Evolutionary conservation across 148 eudicot species (phyloP), one percentile per base, ranked within the genome.

Genomic region (Vaccinium vitisidaea): DNA sequence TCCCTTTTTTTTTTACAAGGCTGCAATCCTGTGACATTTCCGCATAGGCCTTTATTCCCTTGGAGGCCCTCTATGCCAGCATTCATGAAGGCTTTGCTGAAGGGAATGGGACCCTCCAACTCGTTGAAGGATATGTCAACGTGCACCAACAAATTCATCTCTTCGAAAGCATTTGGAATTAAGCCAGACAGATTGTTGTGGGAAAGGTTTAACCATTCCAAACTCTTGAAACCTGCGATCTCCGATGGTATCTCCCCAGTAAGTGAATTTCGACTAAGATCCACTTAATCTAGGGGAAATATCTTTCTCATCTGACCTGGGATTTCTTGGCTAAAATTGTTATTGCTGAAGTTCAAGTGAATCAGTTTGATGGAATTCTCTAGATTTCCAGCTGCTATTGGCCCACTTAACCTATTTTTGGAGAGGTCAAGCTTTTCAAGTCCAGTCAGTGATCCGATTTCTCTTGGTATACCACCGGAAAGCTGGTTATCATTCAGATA

Each of bases 71-170:
- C 15, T 16, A 84, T 16, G 18, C 88, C 27, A 25, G 88, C 85
- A 19, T 83, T 83, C 10, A 56, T 30, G 79, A 91, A 89, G 18
- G 84, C 88, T 12, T 65, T 78, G 83, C 77, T 85, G 14, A 69
- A 39, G 0, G 93, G 93, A 81, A 91, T 50, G 9, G 90, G 86
- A 36, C 91, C 91, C 21, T 86, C 83, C 30, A 88, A 87, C 32
- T 85, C 63, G 53, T 91, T 86, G 83, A 84, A 88, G 67, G 91
- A 90, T 36, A 90, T 53, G 65, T 90, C 84, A 32, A 88, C 8
- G 27, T 13, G 5, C 8, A 15, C 52, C 53, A 90, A 49, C 85
- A 90, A 88, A 25, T 79, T 61, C 43, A 90, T 85, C 46, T 86
- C 78, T 50, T 86, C 88, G 71, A 90, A 90, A 21, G 79, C 84